Evolutionary conservation across 108 stramenopile species (phyloP).

Genomic region (Cyclostephanos tholiformis): DNA sequence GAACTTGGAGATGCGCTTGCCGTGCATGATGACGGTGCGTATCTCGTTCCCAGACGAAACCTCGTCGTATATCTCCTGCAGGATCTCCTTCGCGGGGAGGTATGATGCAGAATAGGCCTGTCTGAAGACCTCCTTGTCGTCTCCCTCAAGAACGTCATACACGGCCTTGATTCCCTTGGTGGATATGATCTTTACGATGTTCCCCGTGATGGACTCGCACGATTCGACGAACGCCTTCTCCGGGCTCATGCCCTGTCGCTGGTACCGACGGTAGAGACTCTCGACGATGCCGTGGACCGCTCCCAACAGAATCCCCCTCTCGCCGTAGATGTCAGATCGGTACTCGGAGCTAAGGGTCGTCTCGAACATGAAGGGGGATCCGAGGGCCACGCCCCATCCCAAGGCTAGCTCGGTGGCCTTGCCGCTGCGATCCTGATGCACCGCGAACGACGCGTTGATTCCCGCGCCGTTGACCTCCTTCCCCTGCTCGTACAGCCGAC

Average conservation of each 20-base stretch:
- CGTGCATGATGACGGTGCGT: conserved; percentile 97
- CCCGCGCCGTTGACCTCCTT: conserved; percentile 98
- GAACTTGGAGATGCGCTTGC: conserved; percentile 86
- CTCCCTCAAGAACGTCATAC: conserved; percentile 82
- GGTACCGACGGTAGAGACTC: conserved; percentile 95
- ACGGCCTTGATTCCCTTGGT: conserved; percentile 96
- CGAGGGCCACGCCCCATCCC: conserved; percentile 96
- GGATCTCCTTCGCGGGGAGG: conserved; percentile 96
- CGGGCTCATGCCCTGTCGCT: conserved; percentile 94
- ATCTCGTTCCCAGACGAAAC: conserved; percentile 97
- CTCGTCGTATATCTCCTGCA: conserved; percentile 99
- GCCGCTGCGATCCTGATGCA: conserved; percentile 94
- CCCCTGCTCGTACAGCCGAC: conserved; percentile 98
- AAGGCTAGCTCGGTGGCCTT: conserved; percentile 96
- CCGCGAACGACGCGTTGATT: conserved; percentile 96
- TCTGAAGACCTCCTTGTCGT: conserved; percentile 92
- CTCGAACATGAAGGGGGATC: conserved; percentile 98
- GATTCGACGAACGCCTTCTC: conserved; percentile 96
- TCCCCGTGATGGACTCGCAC: conserved; percentile 96
- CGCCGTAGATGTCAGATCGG: conserved; percentile 97
- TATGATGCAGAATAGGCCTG: conserved; percentile 95
- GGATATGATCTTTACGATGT: conserved; percentile 96
- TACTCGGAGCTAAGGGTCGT: conserved; percentile 96
- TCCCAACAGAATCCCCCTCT: conserved; percentile 96
- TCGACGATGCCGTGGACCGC: conserved; percentile 98